Evolutionary conservation across 2,329 filamentous ascomycete species (phyloP).

Genomic region (Tolypocladium ophioglossoides): DNA sequence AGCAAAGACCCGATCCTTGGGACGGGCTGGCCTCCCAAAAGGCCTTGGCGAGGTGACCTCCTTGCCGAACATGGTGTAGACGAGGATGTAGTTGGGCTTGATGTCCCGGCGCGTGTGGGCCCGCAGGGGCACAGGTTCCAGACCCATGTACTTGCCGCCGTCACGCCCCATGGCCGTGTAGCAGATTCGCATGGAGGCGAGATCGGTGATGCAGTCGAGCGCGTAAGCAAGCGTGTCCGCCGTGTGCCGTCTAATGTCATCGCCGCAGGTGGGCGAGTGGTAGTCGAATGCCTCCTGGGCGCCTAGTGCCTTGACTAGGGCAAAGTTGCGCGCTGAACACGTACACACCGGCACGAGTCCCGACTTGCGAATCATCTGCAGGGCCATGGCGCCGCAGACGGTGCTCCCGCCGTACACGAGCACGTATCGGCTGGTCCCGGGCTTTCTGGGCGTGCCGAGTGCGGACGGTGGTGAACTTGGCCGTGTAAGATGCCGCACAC

Average conservation of each 20-base stretch:
- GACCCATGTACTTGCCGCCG: slow-evolving; percentile 9
- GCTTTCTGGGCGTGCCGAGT: neutral
- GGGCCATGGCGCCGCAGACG: neutral
- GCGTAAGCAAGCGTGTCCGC: neutral
- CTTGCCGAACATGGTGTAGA: slow-evolving; percentile 8
- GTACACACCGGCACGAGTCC: neutral
- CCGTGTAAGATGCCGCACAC: neutral
- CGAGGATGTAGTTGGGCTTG: slow-evolving; percentile 10
- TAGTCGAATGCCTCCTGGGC: neutral
- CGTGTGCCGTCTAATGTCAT: neutral
- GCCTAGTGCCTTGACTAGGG: neutral
- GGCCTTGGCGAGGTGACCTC: neutral
- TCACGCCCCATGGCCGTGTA: slow-evolving; percentile 6
- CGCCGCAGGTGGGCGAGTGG: neutral
- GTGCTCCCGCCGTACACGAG: neutral
- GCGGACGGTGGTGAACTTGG: neutral
- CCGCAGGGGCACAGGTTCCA: slow-evolving; percentile 11
- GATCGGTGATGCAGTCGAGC: neutral
- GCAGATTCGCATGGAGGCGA: slow-evolving; percentile 6
- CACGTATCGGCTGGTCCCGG: neutral
- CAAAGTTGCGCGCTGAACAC: neutral
- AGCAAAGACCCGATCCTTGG: neutral
- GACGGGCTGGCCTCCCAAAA: neutral
- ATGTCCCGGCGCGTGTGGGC: slow-evolving; percentile 13
- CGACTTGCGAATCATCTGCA: neutral